Evolutionary conservation across 2,329 filamentous ascomycete genomes (phyloP).

Genomic region (Colletotrichum sp.): DNA sequence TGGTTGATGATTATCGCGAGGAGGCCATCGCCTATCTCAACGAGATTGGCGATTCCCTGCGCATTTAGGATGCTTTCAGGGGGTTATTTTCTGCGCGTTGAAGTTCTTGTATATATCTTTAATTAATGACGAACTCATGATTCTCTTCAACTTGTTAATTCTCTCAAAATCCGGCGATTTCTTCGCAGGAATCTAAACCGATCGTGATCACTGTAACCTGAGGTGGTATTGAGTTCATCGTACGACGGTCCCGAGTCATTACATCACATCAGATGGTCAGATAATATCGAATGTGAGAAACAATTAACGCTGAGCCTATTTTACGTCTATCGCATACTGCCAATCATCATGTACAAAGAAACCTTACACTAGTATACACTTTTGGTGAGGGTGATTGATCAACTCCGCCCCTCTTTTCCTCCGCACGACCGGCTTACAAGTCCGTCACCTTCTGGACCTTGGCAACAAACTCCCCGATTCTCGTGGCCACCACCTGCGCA

Average conservation of each 20-base stretch:
- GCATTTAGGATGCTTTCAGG: background rate
- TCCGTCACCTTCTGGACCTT: background rate
- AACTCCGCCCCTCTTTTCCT: background rate
- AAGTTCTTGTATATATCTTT: background rate
- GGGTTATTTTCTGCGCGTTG: rapidly evolving
- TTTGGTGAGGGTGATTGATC: background rate
- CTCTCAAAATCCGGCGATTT: background rate
- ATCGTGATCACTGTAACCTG: background rate
- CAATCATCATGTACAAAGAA: background rate
- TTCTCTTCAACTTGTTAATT: background rate
- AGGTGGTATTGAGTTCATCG: background rate
- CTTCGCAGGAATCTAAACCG: background rate
- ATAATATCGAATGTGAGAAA: background rate
- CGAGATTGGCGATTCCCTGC: background rate
- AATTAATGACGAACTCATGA: background rate
- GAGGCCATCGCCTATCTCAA: background rate
- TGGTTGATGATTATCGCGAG: background rate
- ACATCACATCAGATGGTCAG: background rate
- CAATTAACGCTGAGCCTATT: background rate
- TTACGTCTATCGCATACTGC: background rate
- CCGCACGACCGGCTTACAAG: background rate
- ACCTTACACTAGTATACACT: background rate
- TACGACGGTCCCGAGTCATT: background rate
- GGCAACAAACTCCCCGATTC: background rate
- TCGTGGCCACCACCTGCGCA: background rate